These are phyloP conservation scores for Aspergillus ochraceoroseus DNA, from an alignment of 2,329 filamentous ascomycete genomes.

Conservation along the genomic window DNA sequence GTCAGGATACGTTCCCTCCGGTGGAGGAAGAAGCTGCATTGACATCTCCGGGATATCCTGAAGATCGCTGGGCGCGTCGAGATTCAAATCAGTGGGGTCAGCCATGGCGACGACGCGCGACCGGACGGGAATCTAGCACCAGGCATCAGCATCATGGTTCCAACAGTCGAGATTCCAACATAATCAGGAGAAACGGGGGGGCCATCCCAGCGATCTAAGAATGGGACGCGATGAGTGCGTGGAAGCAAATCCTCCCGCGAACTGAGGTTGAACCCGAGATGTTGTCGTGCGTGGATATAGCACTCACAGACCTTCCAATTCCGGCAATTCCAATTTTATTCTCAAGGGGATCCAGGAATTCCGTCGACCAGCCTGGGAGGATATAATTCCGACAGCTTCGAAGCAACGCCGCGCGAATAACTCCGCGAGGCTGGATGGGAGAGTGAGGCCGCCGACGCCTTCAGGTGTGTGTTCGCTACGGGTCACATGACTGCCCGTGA, in stretches of 20 bases:
- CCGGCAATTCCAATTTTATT: not conserved
- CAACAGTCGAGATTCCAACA: no score
- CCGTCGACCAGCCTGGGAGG: not conserved
- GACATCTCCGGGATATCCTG: constrained; percentile 44
- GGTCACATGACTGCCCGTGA: constrained; percentile 9
- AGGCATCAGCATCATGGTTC: constrained; percentile 24
- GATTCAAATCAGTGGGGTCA: constrained; percentile 41
- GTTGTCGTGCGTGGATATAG: constrained; percentile 40
- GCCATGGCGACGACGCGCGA: constrained; percentile 33
- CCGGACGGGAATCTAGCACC: constrained; percentile 16
- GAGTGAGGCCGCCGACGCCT: constrained; percentile 9
- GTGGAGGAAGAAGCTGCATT: constrained; percentile 41
- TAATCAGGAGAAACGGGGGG: no score
- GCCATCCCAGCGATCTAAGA: not conserved
- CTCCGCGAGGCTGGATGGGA: constrained; percentile 9
- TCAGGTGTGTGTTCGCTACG: constrained; percentile 11
- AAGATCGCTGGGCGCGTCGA: constrained; percentile 45
- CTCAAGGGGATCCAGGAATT: not conserved
- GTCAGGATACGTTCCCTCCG: constrained; percentile 44
- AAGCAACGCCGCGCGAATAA: constrained; percentile 1
- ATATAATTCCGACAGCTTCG: not conserved
- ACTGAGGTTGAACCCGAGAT: constrained; percentile 18
- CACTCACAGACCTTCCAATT: not conserved
- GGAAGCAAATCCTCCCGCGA: constrained; percentile 34
- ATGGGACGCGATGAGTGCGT: constrained; percentile 38